Base-by-base conservation (phyloP, 306 rosid genomes). In the Glycyrrhiza uralensis region DNA sequence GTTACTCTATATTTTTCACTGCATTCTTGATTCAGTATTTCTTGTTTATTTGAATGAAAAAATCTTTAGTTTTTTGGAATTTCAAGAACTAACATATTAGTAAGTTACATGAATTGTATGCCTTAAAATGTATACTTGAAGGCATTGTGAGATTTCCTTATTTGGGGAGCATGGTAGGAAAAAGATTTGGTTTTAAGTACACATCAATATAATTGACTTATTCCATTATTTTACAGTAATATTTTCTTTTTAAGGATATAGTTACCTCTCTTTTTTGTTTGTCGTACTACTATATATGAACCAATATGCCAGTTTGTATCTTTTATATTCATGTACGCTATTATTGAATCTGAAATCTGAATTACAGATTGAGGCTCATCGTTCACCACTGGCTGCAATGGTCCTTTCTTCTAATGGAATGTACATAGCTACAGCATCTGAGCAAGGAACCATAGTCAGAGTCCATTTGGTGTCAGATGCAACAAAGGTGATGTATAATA, bases 371-470 rank as follows among this genome's bases (percentile, higher is more conserved):
- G 97, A 90, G 33, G 98, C 98, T 41, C 98, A 93, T 72, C 91
- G 82, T 29, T 81, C 96, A 38, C 96, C 96, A 14, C 83, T 93
- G 54, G 88, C 85, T 82, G 96, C 92, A 51, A 81, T 93, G 83
- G 89, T 77, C 42, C 90, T 93, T 81, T 93, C 97, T 69, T 90
- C 94, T 30, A 93, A 81, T 23, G 98, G 97, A 76, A 83, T 76
- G 83, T 93, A 90, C 78, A 72, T 93, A 67, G 98, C 98, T 74
- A 93, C 98, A 72, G 98, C 98, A 65, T 93, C 98, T 38, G 98
- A 93, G 79, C 97, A 90, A 81, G 98, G 98, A 73, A 93, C 98
- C 69, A 89, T 89, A 66, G 73, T 93, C 80, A 86, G 98, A 80
- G 98, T 93, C 44, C 89, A 93, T 89, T 76, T 83, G 72, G 97